phyloP scores from a whole-genome alignment of 805 yeast genomes.

The Candida multigemmis region DNA sequence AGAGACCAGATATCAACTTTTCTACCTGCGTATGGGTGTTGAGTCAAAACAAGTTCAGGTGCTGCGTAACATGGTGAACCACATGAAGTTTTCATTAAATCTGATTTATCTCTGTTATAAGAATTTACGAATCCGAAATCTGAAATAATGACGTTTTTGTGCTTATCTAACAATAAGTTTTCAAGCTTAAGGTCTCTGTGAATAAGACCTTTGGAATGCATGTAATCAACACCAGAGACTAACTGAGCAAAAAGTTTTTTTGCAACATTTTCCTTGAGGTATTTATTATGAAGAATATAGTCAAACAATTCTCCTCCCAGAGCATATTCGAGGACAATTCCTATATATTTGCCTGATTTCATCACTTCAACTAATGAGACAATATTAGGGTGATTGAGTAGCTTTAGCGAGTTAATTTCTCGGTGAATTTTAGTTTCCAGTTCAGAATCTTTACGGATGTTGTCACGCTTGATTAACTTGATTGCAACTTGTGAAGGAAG shows the following conservation, averaged over 20 bases:
- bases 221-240: slow-evolving; percentile 86
- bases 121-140: slow-evolving; percentile 96
- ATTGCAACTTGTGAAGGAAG: slow-evolving; percentile 85
- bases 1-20: slow-evolving; percentile 97
- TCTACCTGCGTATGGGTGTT: slow-evolving; percentile 80
- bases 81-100: slow-evolving; percentile 88
- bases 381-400: slow-evolving; percentile 87
- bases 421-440: slow-evolving; percentile 84
- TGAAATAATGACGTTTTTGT: slow-evolving; percentile 76
- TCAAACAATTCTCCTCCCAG: slow-evolving; percentile 96
- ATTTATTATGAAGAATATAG: slow-evolving; percentile 78
- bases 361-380: slow-evolving; percentile 86
- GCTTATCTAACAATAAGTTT: slow-evolving; percentile 70
- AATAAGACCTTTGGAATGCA: slow-evolving; percentile 73
- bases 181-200: slow-evolving; percentile 74
- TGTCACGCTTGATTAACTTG: slow-evolving; percentile 80
- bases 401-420: slow-evolving; percentile 84
- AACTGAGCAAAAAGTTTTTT: slow-evolving; percentile 86
- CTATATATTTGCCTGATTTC: slow-evolving; percentile 90
- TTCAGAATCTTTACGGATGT: slow-evolving; percentile 78
- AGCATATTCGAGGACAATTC: slow-evolving; percentile 93
- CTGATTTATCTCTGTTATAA: slow-evolving; percentile 47
- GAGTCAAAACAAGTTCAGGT: slow-evolving; percentile 88
- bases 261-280: slow-evolving; percentile 80
- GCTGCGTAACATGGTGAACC: slow-evolving; percentile 99